Conservation (phyloP, 495 filamentous ascomycete genomes). For the Penicillium atrosanguineum region DNA sequence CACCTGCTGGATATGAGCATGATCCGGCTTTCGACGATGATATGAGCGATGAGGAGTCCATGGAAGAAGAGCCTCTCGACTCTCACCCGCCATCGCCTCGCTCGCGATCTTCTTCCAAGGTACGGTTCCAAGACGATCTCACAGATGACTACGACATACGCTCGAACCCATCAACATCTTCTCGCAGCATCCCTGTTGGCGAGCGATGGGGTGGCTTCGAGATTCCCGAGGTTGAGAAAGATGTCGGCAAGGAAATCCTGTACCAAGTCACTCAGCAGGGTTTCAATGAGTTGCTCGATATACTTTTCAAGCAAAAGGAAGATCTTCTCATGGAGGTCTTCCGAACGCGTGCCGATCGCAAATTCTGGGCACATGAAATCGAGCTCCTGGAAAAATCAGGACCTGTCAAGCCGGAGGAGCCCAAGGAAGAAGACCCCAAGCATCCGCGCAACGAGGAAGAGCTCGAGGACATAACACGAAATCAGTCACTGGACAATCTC, state of each 20-base stretch:
- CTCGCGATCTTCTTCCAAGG: slow-evolving; percentile 83
- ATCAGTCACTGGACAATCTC: slow-evolving; percentile 47
- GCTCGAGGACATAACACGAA: slow-evolving; percentile 16
- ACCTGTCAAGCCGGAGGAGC: slow-evolving; percentile 13
- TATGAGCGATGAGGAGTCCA: slow-evolving; percentile 27
- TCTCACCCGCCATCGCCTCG: slow-evolving; percentile 56
- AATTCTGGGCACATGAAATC: slow-evolving; percentile 52
- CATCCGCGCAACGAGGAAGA: slow-evolving; percentile 23
- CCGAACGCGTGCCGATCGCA: slow-evolving; percentile 60
- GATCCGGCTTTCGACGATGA: slow-evolving; percentile 55
- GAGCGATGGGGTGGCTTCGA: slow-evolving; percentile 84
- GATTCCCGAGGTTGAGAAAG: slow-evolving; percentile 74
- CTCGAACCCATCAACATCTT: slow-evolving; percentile 78
- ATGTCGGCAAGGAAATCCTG: slow-evolving; percentile 82
- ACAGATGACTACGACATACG: slow-evolving; percentile 65
- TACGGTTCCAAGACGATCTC: slow-evolving; percentile 75
- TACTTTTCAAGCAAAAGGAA: slow-evolving; percentile 79
- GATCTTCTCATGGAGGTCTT: slow-evolving; percentile 68
- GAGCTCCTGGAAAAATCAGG: slow-evolving; percentile 39
- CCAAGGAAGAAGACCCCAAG: slow-evolving; percentile 5
- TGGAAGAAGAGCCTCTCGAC: slow-evolving; percentile 39
- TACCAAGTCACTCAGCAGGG: slow-evolving; percentile 88
- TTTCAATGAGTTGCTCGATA: slow-evolving; percentile 86
- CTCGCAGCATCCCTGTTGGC: slow-evolving; percentile 65
- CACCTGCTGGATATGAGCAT: slow-evolving; percentile 64